Base-by-base conservation (phyloP, 768 basidiomycete genomes). In the Macrolepiota fuliginosa region DNA sequence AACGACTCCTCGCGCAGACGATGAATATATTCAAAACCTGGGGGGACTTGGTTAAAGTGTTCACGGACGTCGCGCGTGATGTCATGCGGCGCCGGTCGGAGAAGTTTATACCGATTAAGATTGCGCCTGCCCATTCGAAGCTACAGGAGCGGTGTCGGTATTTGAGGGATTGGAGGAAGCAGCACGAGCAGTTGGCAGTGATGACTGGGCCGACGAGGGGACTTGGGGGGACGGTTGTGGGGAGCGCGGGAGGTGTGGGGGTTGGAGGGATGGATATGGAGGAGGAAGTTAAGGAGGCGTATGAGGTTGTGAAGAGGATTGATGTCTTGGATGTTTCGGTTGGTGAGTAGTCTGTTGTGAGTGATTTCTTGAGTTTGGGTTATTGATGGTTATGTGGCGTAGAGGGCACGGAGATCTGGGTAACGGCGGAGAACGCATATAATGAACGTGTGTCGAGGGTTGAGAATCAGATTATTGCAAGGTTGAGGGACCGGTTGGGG, bases 331-430 rank as follows among this genome's bases (percentile, higher is more conserved):
- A 99, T 72, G 94, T 98, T 5, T 93, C 94, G 42, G 81, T 89
- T 54, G 94, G 93, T 93, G 69, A 71, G 66, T 51, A 17, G 42
- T 9, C 2, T 7, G 9, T 22, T 7, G 7, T 45, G 42, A 5
- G 17, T 45, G 42, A 19, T 45, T 0, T 3, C 19, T 15, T 40
- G 39, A n/a, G 27, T 4, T 11, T 46, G 27, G n/a, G n/a, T n/a
- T n/a, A n/a, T 12, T 57, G 22, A 42, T 19, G n/a, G 42, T 12
- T 19, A 7, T 15, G 22, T 3, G 25, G 29, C 60, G 47, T 68
- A 94, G 96, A 96, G 80, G 96, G 97, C 2, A 95, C 93, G 15
- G 94, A 98, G 73, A 96, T 98, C 55, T 98, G 96, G 96, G 90
- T 96, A 32, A 87, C 94, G 0, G 96, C 96, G 1, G 97, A 98